Evolutionary conservation across 805 yeast genomes (phyloP), one percentile per base, ranked within the genome.

Genomic region (Metschnikowia hibisci): DNA sequence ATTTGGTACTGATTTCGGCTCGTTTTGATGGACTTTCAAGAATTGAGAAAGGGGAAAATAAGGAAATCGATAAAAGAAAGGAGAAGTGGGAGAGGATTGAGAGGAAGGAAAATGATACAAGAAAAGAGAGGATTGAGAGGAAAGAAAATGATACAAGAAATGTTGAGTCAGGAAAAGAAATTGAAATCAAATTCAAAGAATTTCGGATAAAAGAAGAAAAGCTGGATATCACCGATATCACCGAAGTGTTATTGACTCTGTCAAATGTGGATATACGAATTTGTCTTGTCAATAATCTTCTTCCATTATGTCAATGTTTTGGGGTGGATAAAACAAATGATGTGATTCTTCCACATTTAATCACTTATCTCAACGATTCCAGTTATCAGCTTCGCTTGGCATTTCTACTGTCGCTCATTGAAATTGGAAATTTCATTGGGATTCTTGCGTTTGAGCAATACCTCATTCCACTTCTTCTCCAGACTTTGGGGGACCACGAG

Each of bases 321-420:
- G 96, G 96, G 0, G 80, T 83, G 43, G 95, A 87, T 42, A 86
- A 81, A 52, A 84, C 96, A 0, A 90, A 87, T 56, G 98, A 93
- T 58, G 71, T 93, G 32, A 81, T 93, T 16, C 64, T 93, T 36
- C 89, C 96, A 34, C 98, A 93, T 66, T 67, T 90, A 43, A 90
- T 93, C 34, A 90, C 98, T 0, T 93, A 89, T 56, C 65, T 93
- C 49, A 93, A 93, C 61, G 96, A 90, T 57, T 74, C 80, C 43
- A 80, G 81, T 55, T 67, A 83, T 0, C 74, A 79, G 15, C 67
- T 93, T 16, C 71, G 95, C 46, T 66, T 85, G 23, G 80, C 82
- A 4, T 82, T 93, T 53, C 81, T 91, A 29, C 75, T 80, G 32
- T 74, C 88, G 6, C 77, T 90, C 9, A 74, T 88, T 1, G 80